Evolutionary conservation across 2,329 filamentous ascomycete genomes (phyloP), one percentile per base, ranked within the genome.

Genomic region (Rutstroemia sp.): DNA sequence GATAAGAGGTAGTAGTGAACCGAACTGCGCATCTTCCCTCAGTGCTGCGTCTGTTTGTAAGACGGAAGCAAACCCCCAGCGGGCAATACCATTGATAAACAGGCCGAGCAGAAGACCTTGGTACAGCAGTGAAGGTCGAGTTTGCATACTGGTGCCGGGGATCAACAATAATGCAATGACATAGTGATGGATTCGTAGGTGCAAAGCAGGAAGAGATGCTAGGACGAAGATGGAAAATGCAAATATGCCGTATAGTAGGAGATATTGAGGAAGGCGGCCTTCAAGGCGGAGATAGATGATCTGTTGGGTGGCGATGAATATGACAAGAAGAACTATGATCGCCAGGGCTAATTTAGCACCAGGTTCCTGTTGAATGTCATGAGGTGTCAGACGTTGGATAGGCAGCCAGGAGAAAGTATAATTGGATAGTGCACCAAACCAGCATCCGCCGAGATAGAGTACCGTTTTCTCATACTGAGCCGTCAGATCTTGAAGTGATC

Each of bases 321-420:
- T 72, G 5, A 99, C 77, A 1, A 85, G 70, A 5, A 90, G 75
- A 39, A 96, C 77, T 59, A 99, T 87, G 56, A 89, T 79, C 46
- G 88, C 82, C 49, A 99, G 75, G 0, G 94, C 92, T 1, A 88
- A 80, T 55, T 90, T 86, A 0, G 92, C 94, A 8, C 94, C 94
- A 0, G 94, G 92, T 68, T 99, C 91, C 64, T 91, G 86, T 49
- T 87, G 75, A 45, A 99, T 82, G 68, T 99, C 94, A 69, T 95
- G 90, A 0, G 86, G 84, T 7, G 88, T 97, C 18, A 99, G 79
- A 2, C 94, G 86, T 71, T 91, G 84, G 62, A 99, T 94, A 0
- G 94, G 94, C 59, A 99, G 96, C 73, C 89, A 87, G 65, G 90
- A 88, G 67, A 99, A 90, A 0, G 94, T 97, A 72, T 96, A 95